These are phyloP conservation scores for Solanum sitiens DNA, from an alignment of 257 asterid species.

Conservation along the genomic window DNA sequence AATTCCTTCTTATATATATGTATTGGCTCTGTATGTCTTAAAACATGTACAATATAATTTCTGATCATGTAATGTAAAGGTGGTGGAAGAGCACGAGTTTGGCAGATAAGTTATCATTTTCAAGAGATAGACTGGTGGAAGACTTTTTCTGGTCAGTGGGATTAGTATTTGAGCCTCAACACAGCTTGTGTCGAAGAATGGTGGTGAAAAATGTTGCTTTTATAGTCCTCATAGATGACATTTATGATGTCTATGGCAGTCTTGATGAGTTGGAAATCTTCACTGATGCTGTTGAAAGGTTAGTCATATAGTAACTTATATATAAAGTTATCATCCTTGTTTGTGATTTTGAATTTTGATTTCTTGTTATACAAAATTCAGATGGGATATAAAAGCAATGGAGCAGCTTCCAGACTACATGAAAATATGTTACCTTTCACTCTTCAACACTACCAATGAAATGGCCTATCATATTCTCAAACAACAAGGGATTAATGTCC, in stretches of 20 bases:
- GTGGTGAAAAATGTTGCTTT: neutral
- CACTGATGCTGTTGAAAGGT: neutral
- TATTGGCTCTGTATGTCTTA: too few species aligned
- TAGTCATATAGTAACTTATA: neutral
- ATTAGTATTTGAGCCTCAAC: neutral
- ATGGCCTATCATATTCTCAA: slow-evolving; percentile 6
- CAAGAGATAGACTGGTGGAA: slow-evolving; percentile 39
- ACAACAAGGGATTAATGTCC: neutral
- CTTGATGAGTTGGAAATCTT: neutral
- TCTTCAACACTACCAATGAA: slow-evolving; percentile 6
- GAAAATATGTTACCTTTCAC: slow-evolving; percentile 5
- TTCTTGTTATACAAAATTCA: neutral
- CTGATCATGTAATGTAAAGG: neutral
- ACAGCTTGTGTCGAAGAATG: neutral
- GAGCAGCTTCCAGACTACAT: slow-evolving; percentile 14
- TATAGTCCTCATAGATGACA: neutral
- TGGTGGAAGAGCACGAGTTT: slow-evolving; percentile 33
- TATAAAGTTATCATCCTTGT: too few species aligned
- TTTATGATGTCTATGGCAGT: neutral
- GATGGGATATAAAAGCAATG: slow-evolving; percentile 9
- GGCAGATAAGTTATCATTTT: slow-evolving; percentile 30
- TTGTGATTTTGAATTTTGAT: neutral
- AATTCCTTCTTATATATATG: too few species aligned
- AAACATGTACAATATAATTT: too few species aligned
- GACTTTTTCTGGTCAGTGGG: slow-evolving; percentile 20